phyloP scores from a whole-genome alignment of 1,284 basidiomycete species.

The Naganishia albida region DNA sequence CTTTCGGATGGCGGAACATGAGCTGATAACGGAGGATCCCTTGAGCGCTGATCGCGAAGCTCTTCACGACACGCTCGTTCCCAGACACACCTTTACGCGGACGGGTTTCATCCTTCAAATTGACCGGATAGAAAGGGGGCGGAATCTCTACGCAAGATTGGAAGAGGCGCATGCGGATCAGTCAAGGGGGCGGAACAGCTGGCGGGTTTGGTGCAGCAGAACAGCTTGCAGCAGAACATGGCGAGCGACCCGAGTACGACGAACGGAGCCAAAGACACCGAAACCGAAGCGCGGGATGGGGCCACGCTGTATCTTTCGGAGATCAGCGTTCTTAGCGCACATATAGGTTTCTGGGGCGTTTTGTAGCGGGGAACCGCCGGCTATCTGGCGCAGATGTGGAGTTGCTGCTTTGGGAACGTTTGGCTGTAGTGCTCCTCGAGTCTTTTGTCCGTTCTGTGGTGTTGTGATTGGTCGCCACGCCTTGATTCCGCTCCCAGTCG shows the following conservation, averaged over 20 bases:
- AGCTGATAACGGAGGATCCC: no score
- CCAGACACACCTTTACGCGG: no score
- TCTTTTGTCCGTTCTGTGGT: neutral
- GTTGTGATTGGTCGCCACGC: neutral
- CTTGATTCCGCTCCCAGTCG: neutral
- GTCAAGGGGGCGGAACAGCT: no score
- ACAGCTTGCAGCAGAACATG: no score
- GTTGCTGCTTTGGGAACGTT: slow-evolving; percentile 17
- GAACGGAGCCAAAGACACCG: slow-evolving; percentile 14
- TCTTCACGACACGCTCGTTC: no score
- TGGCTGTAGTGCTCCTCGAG: neutral
- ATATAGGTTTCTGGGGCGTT: neutral
- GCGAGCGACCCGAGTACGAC: no score
- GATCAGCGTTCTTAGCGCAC: neutral
- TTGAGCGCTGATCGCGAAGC: neutral
- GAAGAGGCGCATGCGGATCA: no score
- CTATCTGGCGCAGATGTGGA: neutral
- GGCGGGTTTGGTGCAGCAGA: no score
- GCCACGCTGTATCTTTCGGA: neutral
- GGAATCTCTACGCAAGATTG: no score
- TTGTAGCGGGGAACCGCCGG: slow-evolving; percentile 20
- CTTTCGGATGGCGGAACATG: neutral
- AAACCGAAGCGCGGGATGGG: neutral
- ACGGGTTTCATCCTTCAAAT: no score
- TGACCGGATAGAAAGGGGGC: no score